A percentile compares a stretch with the other conserved stretches of the same genome.
Evolutionary conservation across 108 stramenopile genomes (phyloP).

Genomic region (Cyclostephanos tholiformis): DNA sequence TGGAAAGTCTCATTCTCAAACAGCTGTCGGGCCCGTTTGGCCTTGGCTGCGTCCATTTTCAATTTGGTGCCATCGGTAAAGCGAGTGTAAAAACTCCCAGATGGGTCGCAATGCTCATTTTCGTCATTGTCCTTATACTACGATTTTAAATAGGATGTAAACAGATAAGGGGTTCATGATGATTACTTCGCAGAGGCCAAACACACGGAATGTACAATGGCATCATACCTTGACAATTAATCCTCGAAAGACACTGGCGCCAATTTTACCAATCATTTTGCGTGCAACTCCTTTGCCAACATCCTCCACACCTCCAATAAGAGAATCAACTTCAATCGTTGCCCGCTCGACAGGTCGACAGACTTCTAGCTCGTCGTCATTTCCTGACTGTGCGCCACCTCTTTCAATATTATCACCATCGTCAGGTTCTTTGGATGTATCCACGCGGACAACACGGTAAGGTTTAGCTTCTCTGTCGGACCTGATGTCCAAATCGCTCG

Average conservation of each 20-base stretch:
- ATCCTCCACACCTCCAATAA: slow-evolving; percentile 26
- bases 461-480: not conserved
- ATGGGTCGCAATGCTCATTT: slow-evolving; percentile 19
- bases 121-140: slow-evolving; percentile 36
- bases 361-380: not conserved
- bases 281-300: slow-evolving; percentile 21
- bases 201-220: not conserved
- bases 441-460: slow-evolving; percentile 9
- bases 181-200: not conserved
- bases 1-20: slow-evolving; percentile 38
- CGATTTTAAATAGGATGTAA: not conserved
- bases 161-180: not conserved
- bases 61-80: slow-evolving; percentile 33
- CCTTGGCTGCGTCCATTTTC: slow-evolving; percentile 34
- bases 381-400: not conserved
- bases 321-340: slow-evolving; percentile 10
- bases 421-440: slow-evolving; percentile 7
- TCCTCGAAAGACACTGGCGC: slow-evolving; percentile 19
- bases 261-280: slow-evolving; percentile 6
- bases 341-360: not conserved
- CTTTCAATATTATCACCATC: not conserved
- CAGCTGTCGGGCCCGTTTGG: slow-evolving; percentile 18
- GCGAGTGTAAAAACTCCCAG: slow-evolving; percentile 27
- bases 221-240: slow-evolving; percentile 9
- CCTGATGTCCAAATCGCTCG: not conserved